Conservation (phyloP, 1,284 basidiomycete genomes). For the Ustilago lituana region DNA sequence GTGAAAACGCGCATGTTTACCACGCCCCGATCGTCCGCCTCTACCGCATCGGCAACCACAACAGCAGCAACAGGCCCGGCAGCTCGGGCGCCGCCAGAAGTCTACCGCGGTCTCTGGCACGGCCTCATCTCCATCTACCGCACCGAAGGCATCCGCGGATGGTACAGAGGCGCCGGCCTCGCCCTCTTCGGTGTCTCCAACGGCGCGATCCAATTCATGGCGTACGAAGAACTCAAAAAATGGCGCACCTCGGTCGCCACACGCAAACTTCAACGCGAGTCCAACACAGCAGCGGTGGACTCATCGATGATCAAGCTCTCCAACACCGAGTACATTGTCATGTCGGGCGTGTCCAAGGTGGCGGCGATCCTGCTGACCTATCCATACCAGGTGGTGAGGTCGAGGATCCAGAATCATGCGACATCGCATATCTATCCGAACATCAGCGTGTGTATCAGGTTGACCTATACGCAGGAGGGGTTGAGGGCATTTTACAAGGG, state of each 20-base stretch:
- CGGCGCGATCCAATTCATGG: constrained; percentile 94
- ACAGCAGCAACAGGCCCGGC: background rate
- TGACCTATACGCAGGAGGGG: constrained; percentile 84
- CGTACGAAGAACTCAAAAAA: constrained; percentile 93
- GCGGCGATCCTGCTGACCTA: constrained; percentile 87
- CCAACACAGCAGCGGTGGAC: constrained; percentile 4
- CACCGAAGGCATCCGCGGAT: constrained; percentile 77
- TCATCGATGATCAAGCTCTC: constrained; percentile 64
- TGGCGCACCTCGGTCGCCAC: constrained; percentile 72
- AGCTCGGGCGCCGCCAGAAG: constrained; percentile 24
- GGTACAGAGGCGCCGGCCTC: constrained; percentile 87
- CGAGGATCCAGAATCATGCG: constrained; percentile 80
- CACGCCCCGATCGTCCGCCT: constrained; percentile 70
- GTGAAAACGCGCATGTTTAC: constrained; percentile 98
- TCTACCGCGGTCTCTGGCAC: constrained; percentile 56
- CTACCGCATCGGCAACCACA: constrained; percentile 2
- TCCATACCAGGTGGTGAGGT: constrained; percentile 96
- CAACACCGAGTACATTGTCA: constrained; percentile 88
- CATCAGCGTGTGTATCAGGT: constrained; percentile 80
- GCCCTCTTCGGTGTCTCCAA: constrained; percentile 94
- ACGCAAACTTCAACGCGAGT: constrained; percentile 9
- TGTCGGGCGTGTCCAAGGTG: constrained; percentile 90
- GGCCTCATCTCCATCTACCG: constrained; percentile 54
- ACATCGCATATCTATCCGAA: constrained; percentile 74
- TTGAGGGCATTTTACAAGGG: constrained; percentile 91